Percentiles rank a stretch among this genome's conserved stretches.
phyloP scores from a whole-genome alignment of 768 basidiomycete genomes.

The Trametopsis cervina region DNA sequence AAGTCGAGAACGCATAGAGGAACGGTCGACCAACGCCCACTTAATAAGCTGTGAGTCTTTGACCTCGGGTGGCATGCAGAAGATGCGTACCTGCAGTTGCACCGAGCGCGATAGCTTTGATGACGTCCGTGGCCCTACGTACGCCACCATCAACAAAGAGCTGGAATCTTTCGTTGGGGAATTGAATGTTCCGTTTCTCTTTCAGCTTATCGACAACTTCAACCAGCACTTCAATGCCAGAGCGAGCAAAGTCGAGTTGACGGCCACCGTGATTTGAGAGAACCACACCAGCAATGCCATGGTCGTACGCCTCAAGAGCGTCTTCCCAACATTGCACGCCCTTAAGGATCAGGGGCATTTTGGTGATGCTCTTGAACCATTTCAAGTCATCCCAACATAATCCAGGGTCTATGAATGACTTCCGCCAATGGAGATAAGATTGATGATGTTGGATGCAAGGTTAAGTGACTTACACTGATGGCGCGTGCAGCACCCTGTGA shows the following conservation, averaged over 20 bases:
- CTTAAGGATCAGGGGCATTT: conserved; percentile 85
- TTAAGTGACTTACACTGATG: conserved; percentile 73
- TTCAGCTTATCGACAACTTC: conserved; percentile 66
- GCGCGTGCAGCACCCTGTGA: conserved; percentile 92
- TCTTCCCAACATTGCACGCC: conserved; percentile 85
- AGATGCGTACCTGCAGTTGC: conserved; percentile 68
- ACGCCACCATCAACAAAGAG: conserved; percentile 95
- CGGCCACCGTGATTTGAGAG: conserved; percentile 73
- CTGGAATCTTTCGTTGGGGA: conserved; percentile 77
- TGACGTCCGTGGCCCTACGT: conserved; percentile 79
- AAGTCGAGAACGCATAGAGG: conserved; percentile 82
- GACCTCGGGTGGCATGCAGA: no score
- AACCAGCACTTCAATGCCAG: conserved; percentile 43
- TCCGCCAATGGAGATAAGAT: conserved; percentile 2
- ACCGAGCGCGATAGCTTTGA: conserved; percentile 84
- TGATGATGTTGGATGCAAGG: no score
- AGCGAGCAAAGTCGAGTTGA: conserved; percentile 43
- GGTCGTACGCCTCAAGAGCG: conserved; percentile 77
- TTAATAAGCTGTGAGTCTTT: no score
- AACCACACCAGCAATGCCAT: conserved; percentile 66
- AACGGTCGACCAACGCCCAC: conserved; percentile 86
- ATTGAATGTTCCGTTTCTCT: conserved; percentile 54
- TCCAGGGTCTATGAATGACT: conserved; percentile 94
- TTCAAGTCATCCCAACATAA: conserved; percentile 80
- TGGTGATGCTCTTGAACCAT: conserved; percentile 56